These are phyloP conservation scores for Turritis glabra DNA, from an alignment of 345 rosid species.

Conservation along the genomic window DNA sequence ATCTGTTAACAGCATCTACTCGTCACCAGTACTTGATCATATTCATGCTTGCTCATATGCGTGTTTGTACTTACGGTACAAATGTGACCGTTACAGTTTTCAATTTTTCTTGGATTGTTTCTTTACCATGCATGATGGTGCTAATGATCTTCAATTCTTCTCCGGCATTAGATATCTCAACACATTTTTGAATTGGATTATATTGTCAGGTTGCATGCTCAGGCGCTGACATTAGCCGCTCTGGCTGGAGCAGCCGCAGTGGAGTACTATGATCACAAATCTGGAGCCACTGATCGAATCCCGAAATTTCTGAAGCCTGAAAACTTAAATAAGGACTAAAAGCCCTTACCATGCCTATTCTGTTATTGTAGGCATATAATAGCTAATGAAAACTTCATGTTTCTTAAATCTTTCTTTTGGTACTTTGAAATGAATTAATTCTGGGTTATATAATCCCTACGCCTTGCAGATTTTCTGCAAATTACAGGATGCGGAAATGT, in stretches of 20 bases:
- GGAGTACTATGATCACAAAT: slow-evolving; percentile 76
- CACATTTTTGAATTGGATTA: background rate
- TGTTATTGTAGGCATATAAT: slow-evolving; percentile 7
- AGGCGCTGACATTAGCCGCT: slow-evolving; percentile 88
- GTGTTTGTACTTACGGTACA: background rate
- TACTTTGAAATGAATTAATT: background rate
- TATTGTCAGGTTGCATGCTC: slow-evolving; percentile 79
- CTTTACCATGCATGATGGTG: background rate
- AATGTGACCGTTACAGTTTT: background rate
- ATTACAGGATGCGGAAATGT: background rate
- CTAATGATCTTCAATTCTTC: background rate
- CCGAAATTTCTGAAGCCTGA: slow-evolving; percentile 53
- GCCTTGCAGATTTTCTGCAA: slow-evolving; percentile 16
- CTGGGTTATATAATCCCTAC: background rate
- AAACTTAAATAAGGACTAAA: slow-evolving; percentile 49
- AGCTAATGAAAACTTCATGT: background rate
- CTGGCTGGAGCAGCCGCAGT: slow-evolving; percentile 89
- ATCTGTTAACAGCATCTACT: background rate
- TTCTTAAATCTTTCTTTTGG: too few relatives aligned
- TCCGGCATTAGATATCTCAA: background rate
- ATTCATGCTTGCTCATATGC: background rate
- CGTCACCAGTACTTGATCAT: background rate
- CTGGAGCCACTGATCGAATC: slow-evolving; percentile 55
- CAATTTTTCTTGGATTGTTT: background rate
- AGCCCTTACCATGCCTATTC: background rate